Evolutionary conservation across 345 rosid species (phyloP), one percentile per base, ranked within the genome.

Genomic region (Euphorbia lathyris): DNA sequence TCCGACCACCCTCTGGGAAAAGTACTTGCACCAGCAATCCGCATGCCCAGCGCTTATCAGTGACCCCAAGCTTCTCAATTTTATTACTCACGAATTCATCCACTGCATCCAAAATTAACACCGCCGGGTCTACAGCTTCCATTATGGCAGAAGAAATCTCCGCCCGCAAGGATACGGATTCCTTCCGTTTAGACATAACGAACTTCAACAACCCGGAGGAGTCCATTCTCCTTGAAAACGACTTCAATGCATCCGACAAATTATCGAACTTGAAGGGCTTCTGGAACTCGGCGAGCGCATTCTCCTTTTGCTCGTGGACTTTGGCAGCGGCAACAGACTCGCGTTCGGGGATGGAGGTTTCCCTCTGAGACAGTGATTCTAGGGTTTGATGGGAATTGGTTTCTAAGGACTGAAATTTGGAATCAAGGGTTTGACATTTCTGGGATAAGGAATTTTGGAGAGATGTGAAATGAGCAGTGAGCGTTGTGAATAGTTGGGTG

Each of bases 1-100:
- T 58, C 16, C 60, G 52, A 23, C 55, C 61, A 26, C 47, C 74
- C 62, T 83, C 83, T 40, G 86, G 83, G 25, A 85, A 81, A 50
- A 85, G 72, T 22, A 81, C 88, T 63, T 85, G 88, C 59, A 87
- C 83, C 74, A 85, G 55, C 72, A 82, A 61, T 50, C 83, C 87
- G 11, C 86, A 82, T 0, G 87, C 88, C 91, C 90, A 86, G 70
- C 90, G 74, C 80, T 83, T 86, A 58, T 84, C 91, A 19, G 85
- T 78, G 30, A 82, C 77, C 51, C 91, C 86, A 25, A 76, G 75
- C 55, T 69, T 80, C 63, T 64, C 76, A 14, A 59, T 59, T 68
- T 84, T 84, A 55, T 65, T 73, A 30, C 68, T 72, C 45, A 83
- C 70, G 30, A 79, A 85, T 72, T 87, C 87, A 47, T 87, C 88